Conservation (phyloP, 495 filamentous ascomycete genomes). For the Penicillium steckii region DNA sequence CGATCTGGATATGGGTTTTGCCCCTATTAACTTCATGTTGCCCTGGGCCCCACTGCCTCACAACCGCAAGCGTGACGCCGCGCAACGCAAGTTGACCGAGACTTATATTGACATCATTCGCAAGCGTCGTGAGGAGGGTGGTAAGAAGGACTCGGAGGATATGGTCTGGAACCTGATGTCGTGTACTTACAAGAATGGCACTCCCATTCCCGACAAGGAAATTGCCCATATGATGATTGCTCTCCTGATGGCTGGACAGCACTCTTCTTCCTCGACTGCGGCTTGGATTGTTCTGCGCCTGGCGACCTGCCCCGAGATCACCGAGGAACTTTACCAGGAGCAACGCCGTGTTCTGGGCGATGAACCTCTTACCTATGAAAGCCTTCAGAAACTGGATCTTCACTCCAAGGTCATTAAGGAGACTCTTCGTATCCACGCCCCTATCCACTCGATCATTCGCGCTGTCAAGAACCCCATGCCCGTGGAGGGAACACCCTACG, state of each 20-base stretch:
- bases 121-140: constrained; percentile 46
- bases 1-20: constrained; percentile 65
- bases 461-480: constrained; percentile 60
- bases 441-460: constrained; percentile 63
- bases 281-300: constrained; percentile 62
- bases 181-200: constrained; percentile 62
- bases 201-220: constrained; percentile 57
- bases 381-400: constrained; percentile 52
- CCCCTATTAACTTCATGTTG: constrained; percentile 65
- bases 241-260: constrained; percentile 64
- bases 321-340: constrained; percentile 59
- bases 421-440: constrained; percentile 62
- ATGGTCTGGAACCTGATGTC: constrained; percentile 72
- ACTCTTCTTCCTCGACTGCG: constrained; percentile 58
- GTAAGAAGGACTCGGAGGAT: constrained; percentile 55
- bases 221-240: constrained; percentile 70
- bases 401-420: constrained; percentile 59
- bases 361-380: constrained; percentile 56
- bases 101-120: constrained; percentile 61
- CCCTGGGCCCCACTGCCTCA: constrained; percentile 62
- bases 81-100: constrained; percentile 55
- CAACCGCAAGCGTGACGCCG: constrained; percentile 58
- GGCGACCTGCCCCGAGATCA: constrained; percentile 53
- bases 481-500: constrained; percentile 44
- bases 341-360: constrained; percentile 50